Evolutionary conservation across 1,284 basidiomycete species (phyloP), one percentile per base, ranked within the genome.

Genomic region (Wallemia mellicola): DNA sequence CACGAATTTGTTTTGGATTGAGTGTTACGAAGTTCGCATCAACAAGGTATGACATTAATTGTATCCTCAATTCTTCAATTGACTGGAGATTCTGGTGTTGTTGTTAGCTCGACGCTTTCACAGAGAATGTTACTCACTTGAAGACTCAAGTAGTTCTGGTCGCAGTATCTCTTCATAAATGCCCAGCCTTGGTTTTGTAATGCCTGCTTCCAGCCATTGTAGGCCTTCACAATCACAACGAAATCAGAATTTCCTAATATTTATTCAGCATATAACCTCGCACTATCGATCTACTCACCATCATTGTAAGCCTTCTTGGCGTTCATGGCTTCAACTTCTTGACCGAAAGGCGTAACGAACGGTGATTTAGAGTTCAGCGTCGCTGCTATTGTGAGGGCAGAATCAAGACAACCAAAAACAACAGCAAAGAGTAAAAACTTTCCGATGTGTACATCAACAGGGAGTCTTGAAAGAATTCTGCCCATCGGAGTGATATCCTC

Each of bases 401-500:
- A 86, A 68, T 96, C 94, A 60, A 98, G 72, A 67, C 92, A 96
- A 59, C 79, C 79, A 71, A 98, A 86, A 26, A 89, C 69, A 1
- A 83, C 81, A 0, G 91, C 84, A 27, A 83, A 79, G 27, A 98
- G 75, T 24, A 98, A 73, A 68, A 98, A 87, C 72, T 98, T 96
- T 58, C 86, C 91, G 22, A 98, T 78, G 68, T 98, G 88, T 27
- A 98, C 91, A 67, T 99, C 94, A 57, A 86, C 87, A 0, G 94
- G 94, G 56, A 99, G 74, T 68, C 87, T 86, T 72, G 86, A 87
- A 56, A 99, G 74, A 28, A 95, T 74, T 58, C 83, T 76, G 28
- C 94, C 94, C 76, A 98, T 83, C 0, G 89, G 82, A 1, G 94
- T 98, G 65, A 99, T 95, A 28, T 95, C 88, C 68, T 96, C 89